Evolutionary conservation across 1,139 yeast species (phyloP).

Genomic region (Tardiomyces digboiensis): DNA sequence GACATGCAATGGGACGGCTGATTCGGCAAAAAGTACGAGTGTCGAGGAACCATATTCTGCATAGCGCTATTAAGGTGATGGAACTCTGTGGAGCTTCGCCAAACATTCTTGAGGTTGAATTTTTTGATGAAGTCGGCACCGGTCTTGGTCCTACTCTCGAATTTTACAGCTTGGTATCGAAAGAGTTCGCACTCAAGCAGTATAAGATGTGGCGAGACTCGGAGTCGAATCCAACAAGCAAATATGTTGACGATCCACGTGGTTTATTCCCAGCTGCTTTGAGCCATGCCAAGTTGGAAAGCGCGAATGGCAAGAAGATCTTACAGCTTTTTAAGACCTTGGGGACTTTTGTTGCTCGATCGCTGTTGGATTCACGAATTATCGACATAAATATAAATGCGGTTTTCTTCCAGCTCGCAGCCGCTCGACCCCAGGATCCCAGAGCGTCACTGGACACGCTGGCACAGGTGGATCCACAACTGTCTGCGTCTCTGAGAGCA

Average conservation of each 20-base stretch:
- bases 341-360: constrained; percentile 82
- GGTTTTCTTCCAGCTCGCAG: constrained; percentile 40
- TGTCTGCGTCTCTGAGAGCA: constrained; percentile 48
- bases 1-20: constrained; percentile 45
- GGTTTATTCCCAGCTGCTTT: constrained; percentile 77
- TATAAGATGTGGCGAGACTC: constrained; percentile 63
- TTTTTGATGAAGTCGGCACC: constrained; percentile 88
- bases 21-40: constrained; percentile 75
- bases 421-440: constrained; percentile 1
- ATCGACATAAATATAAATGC: constrained; percentile 75
- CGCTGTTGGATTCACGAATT: constrained; percentile 77
- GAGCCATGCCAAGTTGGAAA: constrained; percentile 21
- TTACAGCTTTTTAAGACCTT: constrained; percentile 51
- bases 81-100: constrained; percentile 73
- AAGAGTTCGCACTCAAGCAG: constrained; percentile 51
- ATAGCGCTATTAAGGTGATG: constrained; percentile 74
- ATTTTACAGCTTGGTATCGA: constrained; percentile 76
- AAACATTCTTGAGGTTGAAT: constrained; percentile 78
- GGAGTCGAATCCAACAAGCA: constrained; percentile 28
- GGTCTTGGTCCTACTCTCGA: constrained; percentile 96
- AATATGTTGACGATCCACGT: constrained; percentile 33
- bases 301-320: constrained; percentile 36
- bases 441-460: constrained; percentile 25
- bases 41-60: constrained; percentile 58
- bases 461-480: constrained; percentile 44